Base-by-base conservation (phyloP, 345 rosid genomes). In the Populus alba region DNA sequence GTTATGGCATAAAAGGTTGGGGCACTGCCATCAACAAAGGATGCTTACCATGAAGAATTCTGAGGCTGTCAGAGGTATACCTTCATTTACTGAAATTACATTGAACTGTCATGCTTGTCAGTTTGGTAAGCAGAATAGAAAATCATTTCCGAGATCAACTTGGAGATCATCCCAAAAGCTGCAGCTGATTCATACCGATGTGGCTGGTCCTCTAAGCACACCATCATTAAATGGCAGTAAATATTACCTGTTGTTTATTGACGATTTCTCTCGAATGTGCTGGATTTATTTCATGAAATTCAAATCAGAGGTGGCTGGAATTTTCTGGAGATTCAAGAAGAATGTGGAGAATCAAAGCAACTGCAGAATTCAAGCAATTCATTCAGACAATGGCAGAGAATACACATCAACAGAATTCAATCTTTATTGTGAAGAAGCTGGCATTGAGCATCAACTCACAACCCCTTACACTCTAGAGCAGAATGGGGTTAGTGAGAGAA, bases 291-390 rank as follows among this genome's bases (percentile, higher is more conserved):
- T 39, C 41, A 39, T 39, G 41, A 39, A 39, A 7, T 39, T 39
- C 41, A 39, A 39, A 1, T 39, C 10, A 39, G 10, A 39, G 10
- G 10, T 39, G 41, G 10, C 10, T 39, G 41, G 41, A 39, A 39
- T 39, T 39, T 39, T 39, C 41, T 39, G 41, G 41, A 39, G 18
- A 27, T 78, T 78, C 17, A 78, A 72, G n/a, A 17, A 1, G 1
- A 2, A n/a, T 49, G 76, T 80, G 5, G 76, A 75, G 27, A 75
- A 45, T 16, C 75, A 75, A 45, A 75, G 71, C 65, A 27, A 41
- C 0, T 70, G 35, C 59, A 75, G 35, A 22, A 61, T 80, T 31
- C 27, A 75, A 38, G 31, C 12, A 0, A 1, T 75, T 0, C 62
- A 35, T 13, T 75, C 66, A 8, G 66, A 75, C 13, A 80, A 80